phyloP scores from a whole-genome alignment of 1,284 basidiomycete species.

The Pseudozyma flocculosa region DNA sequence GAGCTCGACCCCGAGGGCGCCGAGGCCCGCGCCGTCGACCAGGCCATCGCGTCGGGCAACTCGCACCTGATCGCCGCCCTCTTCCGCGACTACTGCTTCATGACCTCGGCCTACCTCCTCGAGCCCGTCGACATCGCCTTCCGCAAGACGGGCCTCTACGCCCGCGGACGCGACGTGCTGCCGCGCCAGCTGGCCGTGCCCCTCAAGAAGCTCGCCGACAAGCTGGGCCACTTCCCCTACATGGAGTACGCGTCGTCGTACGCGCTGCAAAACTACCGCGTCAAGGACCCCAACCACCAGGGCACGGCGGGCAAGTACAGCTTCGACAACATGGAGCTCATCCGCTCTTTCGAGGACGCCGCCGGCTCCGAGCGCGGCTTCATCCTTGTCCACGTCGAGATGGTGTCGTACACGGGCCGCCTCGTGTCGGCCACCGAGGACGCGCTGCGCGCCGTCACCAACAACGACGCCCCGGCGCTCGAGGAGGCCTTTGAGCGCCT shows the following conservation, averaged over 20 bases:
- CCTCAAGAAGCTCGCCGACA: conserved; percentile 46
- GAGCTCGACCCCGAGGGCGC: conserved; percentile 34
- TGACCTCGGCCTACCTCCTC: conserved; percentile 50
- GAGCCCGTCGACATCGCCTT: conserved; percentile 48
- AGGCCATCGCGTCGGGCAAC: conserved; percentile 26
- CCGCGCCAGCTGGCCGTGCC: conserved; percentile 45
- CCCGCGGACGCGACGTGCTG: conserved; percentile 34
- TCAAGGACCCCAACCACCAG: conserved; percentile 21
- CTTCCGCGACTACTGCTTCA: conserved; percentile 55
- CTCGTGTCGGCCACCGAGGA: conserved; percentile 44
- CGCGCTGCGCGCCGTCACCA: conserved; percentile 32
- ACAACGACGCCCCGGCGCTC: conserved; percentile 29
- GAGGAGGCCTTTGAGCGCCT: conserved; percentile 36
- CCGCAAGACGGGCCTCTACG: conserved; percentile 44
- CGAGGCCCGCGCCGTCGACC: conserved; percentile 30
- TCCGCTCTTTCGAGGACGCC: conserved; percentile 49
- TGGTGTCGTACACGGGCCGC: conserved; percentile 49
- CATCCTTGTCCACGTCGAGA: conserved; percentile 49
- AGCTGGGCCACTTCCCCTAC: conserved; percentile 48
- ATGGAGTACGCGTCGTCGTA: conserved; percentile 51
- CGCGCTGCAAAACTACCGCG: conserved; percentile 48
- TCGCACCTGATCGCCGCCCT: conserved; percentile 48
- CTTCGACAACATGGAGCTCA: conserved; percentile 53
- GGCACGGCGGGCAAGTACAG: conserved; percentile 33
- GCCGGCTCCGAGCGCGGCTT: conserved; percentile 46